phyloP scores from a whole-genome alignment of 2,329 filamentous ascomycete species.

The Aschersonia sp. region DNA sequence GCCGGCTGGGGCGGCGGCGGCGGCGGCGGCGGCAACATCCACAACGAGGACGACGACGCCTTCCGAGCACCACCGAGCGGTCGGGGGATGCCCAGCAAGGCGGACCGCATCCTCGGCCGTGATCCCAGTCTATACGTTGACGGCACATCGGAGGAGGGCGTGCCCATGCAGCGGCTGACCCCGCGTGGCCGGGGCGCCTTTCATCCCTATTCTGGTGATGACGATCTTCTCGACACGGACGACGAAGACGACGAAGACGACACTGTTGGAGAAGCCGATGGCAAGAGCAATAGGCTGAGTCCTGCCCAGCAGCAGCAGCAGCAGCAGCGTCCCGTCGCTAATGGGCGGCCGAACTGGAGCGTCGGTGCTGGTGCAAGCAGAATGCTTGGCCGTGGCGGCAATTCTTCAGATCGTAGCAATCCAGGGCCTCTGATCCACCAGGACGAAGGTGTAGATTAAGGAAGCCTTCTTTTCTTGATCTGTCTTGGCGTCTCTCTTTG shows the following conservation, averaged over 20 bases:
- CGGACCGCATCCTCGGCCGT: conserved; percentile 41
- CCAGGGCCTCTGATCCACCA: conserved; percentile 4
- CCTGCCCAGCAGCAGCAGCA: conserved; percentile 2
- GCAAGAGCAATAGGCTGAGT: not conserved
- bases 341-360: too few relatives aligned
- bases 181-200: conserved; percentile 25
- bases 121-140: conserved; percentile 41
- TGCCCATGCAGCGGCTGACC: conserved; percentile 32
- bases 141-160: conserved; percentile 21
- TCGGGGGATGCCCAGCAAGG: conserved; percentile 33
- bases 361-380: too few relatives aligned
- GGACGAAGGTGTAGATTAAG: conserved; percentile 20
- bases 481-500: not conserved
- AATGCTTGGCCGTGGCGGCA: not conserved
- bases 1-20: conserved; percentile 46
- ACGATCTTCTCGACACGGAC: conserved; percentile 26
- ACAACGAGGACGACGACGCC: conserved; percentile 4
- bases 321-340: too few relatives aligned
- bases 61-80: conserved; percentile 10
- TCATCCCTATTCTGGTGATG: conserved; percentile 10
- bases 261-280: conserved; percentile 2
- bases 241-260: conserved; percentile 17
- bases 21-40: too few relatives aligned
- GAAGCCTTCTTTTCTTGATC: too few relatives aligned
- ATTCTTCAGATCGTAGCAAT: conserved; percentile 3